Evolutionary conservation across 495 filamentous ascomycete genomes (phyloP).

Genomic region (Parathielavia appendiculata): DNA sequence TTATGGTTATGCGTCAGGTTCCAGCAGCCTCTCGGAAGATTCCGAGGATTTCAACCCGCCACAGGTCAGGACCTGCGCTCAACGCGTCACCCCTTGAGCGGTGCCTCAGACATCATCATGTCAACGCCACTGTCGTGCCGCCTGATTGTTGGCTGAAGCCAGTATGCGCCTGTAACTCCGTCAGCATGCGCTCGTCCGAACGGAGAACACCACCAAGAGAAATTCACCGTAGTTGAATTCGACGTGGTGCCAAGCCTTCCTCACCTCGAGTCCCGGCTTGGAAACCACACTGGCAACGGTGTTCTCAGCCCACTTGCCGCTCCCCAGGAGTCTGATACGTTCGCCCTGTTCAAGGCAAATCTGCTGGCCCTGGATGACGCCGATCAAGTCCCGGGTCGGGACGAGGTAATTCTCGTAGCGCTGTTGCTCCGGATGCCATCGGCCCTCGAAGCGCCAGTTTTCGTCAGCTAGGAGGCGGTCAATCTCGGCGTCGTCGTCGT

Average conservation of each 20-base stretch:
- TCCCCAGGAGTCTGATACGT: constrained; percentile 8
- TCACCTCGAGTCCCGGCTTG: constrained; percentile 8
- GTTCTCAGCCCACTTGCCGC: constrained; percentile 17
- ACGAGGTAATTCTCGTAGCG: constrained; percentile 17
- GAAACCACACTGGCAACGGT: background rate
- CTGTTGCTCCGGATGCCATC: constrained; percentile 10
- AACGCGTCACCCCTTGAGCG: background rate
- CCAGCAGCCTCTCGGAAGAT: too few relatives aligned
- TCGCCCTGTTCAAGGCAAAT: constrained; percentile 12
- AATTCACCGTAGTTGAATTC: constrained; percentile 17
- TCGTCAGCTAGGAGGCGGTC: constrained; percentile 3
- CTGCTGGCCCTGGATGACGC: background rate
- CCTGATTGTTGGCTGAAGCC: constrained; percentile 12
- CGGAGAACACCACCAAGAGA: background rate
- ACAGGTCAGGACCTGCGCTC: too few relatives aligned
- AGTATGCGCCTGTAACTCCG: constrained; percentile 8
- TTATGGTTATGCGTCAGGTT: too few relatives aligned
- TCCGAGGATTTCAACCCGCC: too few relatives aligned
- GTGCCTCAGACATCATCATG: background rate
- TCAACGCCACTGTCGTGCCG: constrained; percentile 16
- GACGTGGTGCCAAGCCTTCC: constrained; percentile 4
- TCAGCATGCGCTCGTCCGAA: background rate
- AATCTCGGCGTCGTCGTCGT: background rate
- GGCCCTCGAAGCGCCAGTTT: constrained; percentile 17
- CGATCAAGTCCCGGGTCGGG: background rate